Evolutionary conservation across 148 eudicot species (phyloP), one percentile per base, ranked within the genome.

Genomic region (Vaccinium myrtillus): DNA sequence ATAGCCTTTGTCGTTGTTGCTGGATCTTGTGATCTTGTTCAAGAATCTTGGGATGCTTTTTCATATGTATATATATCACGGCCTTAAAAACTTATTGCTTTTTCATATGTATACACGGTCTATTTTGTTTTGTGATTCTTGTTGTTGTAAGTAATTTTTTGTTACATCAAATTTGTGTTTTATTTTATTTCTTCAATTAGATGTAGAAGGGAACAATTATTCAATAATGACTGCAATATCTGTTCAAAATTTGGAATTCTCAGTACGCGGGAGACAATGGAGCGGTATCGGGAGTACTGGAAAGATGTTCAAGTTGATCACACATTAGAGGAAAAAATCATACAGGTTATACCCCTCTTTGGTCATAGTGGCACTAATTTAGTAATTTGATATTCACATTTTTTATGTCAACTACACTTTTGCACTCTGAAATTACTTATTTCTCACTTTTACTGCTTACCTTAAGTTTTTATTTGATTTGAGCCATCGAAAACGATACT

Each of bases 211-310:
- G 69, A 16, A 55, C 14, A 13, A 55, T 55, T 43, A 43, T 43
- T 43, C 46, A 43, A 15, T 3, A 54, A 54, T 54, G n/a, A 70
- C 75, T 12, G 43, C 16, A 3, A 19, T 1, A 30, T 4, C 32
- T 27, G 39, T 27, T 10, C 39, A 14, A 32, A 6, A 77, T 77
- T 81, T 56, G 67, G 81, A 70, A 51, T 71, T 59, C 59, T 39
- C 93, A 95, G 98, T 90, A 89, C 90, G 95, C 92, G 86, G 85
- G 96, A 91, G 79, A 95, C 90, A 4, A 90, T 95, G 25, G 89
- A 89, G 81, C 95, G 98, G 10, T 93, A 94, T 84, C 88, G 87
- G 83, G 90, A 84, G 86, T 93, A 93, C 61, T 81, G 65, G 65
- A 90, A 92, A 89, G 96, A 95, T 85, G 80, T 84, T 56, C 93